Conservation (phyloP, 306 rosid species). For the Cicer chorassanicum region DNA sequence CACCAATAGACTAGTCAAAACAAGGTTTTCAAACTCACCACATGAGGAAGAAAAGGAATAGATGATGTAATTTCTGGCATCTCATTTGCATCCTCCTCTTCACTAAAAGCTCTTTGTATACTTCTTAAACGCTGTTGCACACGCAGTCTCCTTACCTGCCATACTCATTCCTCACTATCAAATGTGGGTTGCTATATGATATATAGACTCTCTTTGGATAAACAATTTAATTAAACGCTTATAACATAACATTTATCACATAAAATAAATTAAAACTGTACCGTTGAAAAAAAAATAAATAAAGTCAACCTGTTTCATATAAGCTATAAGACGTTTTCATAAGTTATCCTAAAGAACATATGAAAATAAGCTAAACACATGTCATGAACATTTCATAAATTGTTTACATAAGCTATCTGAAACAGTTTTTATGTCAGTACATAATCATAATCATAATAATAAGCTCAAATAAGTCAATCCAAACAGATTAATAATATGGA, state of each 20-base stretch:
- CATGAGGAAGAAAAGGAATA: slow-evolving; percentile 81
- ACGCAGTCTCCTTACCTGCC: slow-evolving; percentile 88
- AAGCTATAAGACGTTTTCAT: no score
- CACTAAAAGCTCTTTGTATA: slow-evolving; percentile 43
- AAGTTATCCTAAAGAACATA: no score
- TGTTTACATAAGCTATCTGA: no score
- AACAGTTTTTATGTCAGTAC: no score
- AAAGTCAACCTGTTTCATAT: no score
- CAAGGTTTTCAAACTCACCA: slow-evolving; percentile 63
- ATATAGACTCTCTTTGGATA: background rate
- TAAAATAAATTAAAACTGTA: no score
- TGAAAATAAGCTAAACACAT: no score
- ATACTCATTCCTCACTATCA: slow-evolving; percentile 26
- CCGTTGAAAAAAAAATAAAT: no score
- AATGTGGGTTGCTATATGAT: background rate
- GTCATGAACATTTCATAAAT: no score
- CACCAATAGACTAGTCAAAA: background rate
- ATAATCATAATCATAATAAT: no score
- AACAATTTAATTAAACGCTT: no score
- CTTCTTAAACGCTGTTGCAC: slow-evolving; percentile 77
- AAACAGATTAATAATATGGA: background rate
- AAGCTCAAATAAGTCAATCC: background rate
- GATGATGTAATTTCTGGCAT: slow-evolving; percentile 95
- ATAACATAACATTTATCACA: no score
- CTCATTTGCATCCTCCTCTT: slow-evolving; percentile 71